Percentiles rank a stretch among this genome's conserved stretches.
Evolutionary conservation across 208 protist genomes (phyloP).

Genomic region (Leishmania martiniquensis): DNA sequence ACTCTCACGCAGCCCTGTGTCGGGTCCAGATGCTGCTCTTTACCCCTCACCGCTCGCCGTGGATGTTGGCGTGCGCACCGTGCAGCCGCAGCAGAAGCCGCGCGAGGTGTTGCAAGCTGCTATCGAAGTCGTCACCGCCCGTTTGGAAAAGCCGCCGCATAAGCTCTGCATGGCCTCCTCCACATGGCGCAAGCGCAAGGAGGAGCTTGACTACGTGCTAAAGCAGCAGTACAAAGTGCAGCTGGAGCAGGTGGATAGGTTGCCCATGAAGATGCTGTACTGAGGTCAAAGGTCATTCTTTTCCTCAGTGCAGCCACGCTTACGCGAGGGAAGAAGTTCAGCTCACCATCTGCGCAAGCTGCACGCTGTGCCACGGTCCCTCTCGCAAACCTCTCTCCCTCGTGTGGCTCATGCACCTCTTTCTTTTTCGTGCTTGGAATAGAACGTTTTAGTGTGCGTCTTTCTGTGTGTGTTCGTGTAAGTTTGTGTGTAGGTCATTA

Average conservation of each 20-base stretch:
- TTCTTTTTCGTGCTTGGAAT: too few relatives aligned
- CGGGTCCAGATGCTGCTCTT: not conserved
- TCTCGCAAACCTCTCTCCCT: not conserved
- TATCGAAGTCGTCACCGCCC: conserved; percentile 23
- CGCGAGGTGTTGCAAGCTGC: conserved; percentile 15
- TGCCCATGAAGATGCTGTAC: conserved; percentile 10
- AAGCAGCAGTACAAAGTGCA: conserved; percentile 52
- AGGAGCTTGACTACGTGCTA: conserved; percentile 47
- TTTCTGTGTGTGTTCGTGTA: not conserved
- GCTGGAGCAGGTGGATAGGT: conserved; percentile 35
- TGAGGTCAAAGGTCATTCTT: not conserved
- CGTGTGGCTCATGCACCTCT: too few relatives aligned
- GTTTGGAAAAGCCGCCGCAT: conserved; percentile 20
- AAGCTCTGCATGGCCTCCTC: conserved; percentile 34
- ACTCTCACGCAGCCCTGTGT: not conserved
- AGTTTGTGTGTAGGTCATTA: not conserved
- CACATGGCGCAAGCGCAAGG: conserved; percentile 39
- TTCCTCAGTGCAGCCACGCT: not conserved
- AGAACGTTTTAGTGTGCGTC: too few relatives aligned
- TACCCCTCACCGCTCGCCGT: too few relatives aligned
- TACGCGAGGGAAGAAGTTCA: not conserved
- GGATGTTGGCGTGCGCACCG: not conserved
- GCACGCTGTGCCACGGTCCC: not conserved
- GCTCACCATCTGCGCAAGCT: not conserved
- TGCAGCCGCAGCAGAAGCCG: conserved; percentile 5